phyloP scores from a whole-genome alignment of 495 filamentous ascomycete species.

The Trichocladium antarcticum region DNA sequence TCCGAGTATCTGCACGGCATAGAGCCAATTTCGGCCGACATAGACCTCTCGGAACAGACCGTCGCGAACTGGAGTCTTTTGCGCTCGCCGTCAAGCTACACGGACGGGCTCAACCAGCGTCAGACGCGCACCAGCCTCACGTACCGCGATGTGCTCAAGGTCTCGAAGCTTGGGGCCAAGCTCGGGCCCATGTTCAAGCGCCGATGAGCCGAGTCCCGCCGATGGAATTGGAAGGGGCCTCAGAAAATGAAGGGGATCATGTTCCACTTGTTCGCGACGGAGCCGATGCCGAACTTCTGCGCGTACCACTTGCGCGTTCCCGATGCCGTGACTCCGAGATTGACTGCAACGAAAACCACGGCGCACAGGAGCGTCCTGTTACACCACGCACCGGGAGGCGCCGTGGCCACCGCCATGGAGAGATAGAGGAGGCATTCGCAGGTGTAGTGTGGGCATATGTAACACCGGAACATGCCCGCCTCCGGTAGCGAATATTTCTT shows the following conservation, averaged over 20 bases:
- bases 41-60: slow-evolving; percentile 46
- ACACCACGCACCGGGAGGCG: slow-evolving; percentile 47
- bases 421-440: slow-evolving; percentile 79
- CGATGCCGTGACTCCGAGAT: slow-evolving; percentile 72
- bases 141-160: slow-evolving; percentile 84
- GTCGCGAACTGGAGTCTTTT: slow-evolving; percentile 80
- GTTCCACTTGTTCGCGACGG: slow-evolving; percentile 56
- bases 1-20: slow-evolving; percentile 69
- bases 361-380: slow-evolving; percentile 67
- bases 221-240: slow-evolving; percentile 3
- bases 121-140: slow-evolving; percentile 73
- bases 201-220: background rate
- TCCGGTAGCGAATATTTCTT: slow-evolving; percentile 74
- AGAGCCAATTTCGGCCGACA: slow-evolving; percentile 48
- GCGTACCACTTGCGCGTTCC: slow-evolving; percentile 73
- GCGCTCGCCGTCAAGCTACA: slow-evolving; percentile 47
- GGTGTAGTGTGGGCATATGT: slow-evolving; percentile 86
- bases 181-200: slow-evolving; percentile 47
- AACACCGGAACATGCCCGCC: slow-evolving; percentile 49
- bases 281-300: slow-evolving; percentile 60
- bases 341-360: slow-evolving; percentile 60
- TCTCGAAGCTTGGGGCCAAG: slow-evolving; percentile 61
- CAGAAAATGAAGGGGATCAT: slow-evolving; percentile 77
- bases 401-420: slow-evolving; percentile 61
- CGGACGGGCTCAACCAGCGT: slow-evolving; percentile 48